Evolutionary conservation across 208 protist species (phyloP).

Genomic region (Crithidia expoeki): DNA sequence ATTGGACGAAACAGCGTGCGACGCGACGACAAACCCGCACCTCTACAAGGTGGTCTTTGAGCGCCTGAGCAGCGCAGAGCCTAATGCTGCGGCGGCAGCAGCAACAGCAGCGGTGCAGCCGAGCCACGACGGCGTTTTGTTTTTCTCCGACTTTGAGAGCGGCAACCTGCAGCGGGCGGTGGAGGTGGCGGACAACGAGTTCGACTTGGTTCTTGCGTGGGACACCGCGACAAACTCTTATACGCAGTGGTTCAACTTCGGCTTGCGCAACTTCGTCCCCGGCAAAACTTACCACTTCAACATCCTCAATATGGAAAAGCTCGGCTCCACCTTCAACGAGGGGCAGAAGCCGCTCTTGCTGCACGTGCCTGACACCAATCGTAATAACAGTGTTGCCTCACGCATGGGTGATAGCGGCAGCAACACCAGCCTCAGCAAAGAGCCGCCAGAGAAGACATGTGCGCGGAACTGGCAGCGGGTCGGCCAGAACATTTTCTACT

Average conservation of each 20-base stretch:
- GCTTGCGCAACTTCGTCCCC: constrained; percentile 59
- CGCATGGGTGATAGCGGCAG: neutral
- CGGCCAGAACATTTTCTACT: constrained; percentile 87
- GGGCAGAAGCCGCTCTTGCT: constrained; percentile 93
- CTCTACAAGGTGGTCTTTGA: constrained; percentile 35
- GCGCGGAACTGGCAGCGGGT: constrained; percentile 53
- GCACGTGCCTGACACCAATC: constrained; percentile 48
- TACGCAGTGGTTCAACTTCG: constrained; percentile 98
- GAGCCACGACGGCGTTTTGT: constrained; percentile 54
- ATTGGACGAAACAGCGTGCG: constrained; percentile 38
- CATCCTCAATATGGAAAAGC: constrained; percentile 97
- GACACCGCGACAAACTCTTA: constrained; percentile 95
- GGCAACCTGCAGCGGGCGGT: constrained; percentile 95
- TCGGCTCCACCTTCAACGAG: constrained; percentile 94
- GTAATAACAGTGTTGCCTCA: neutral
- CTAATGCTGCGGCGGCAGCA: neutral
- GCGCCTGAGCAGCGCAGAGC: constrained; percentile 11
- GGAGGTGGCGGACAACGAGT: constrained; percentile 87
- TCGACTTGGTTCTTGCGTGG: constrained; percentile 93
- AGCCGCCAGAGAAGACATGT: neutral
- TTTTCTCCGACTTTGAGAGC: constrained; percentile 93
- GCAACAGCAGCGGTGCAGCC: constrained; percentile 1
- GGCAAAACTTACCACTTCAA: constrained; percentile 94
- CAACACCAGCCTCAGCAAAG: neutral
- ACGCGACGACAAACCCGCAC: constrained; percentile 41